phyloP scores from a whole-genome alignment of 805 yeast genomes.

The Maudiozyma turicensis region DNA sequence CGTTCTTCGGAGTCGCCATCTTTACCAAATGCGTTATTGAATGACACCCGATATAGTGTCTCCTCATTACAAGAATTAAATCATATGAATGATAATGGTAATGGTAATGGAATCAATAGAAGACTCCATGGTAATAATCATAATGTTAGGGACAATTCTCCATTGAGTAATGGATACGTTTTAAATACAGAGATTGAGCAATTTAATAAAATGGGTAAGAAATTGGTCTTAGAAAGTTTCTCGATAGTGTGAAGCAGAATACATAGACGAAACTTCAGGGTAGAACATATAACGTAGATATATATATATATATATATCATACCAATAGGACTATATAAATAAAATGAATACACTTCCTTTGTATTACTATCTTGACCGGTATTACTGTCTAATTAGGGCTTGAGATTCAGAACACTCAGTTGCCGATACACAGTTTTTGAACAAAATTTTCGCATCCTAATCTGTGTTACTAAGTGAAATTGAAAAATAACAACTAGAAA shows the following conservation, averaged over 20 bases:
- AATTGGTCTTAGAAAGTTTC: constrained; percentile 12
- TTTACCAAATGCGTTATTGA: not conserved
- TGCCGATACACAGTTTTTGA: not conserved
- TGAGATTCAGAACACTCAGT: not conserved
- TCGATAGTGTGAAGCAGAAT: constrained; percentile 5
- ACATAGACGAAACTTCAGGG: not conserved
- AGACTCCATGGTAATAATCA: not conserved
- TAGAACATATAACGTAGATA: too few species aligned
- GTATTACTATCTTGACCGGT: too few species aligned
- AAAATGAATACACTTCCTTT: too few species aligned
- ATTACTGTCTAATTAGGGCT: not conserved
- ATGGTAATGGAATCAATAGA: not conserved
- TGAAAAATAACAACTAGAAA: not conserved
- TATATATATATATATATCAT: too few species aligned
- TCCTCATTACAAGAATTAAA: not conserved
- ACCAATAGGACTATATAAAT: too few species aligned
- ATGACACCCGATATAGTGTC: not conserved
- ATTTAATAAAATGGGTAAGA: constrained; percentile 15
- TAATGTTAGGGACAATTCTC: not conserved
- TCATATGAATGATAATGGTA: not conserved
- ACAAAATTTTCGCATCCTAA: not conserved
- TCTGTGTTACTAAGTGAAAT: not conserved
- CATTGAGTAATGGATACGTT: constrained; percentile 11
- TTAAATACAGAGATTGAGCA: constrained; percentile 14
- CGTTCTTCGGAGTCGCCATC: not conserved